Percentiles rank a stretch among this genome's conserved stretches.
phyloP scores from a whole-genome alignment of 352 stramenopile genomes.

The Pythium rhizo-oryzae region DNA sequence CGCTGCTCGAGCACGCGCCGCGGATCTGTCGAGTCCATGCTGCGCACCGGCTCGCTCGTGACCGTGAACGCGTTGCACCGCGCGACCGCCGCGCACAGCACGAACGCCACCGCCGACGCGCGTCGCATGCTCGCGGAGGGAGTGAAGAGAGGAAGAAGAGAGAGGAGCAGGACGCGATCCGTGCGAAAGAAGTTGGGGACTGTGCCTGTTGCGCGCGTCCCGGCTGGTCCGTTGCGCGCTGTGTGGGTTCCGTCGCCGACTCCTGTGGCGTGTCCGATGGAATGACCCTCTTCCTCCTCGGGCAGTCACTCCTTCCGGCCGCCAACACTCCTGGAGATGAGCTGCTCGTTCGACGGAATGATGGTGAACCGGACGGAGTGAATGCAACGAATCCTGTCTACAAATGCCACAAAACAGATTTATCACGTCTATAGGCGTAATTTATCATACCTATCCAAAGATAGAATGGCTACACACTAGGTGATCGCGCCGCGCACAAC shows the following conservation, averaged over 20 bases:
- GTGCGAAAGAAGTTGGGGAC: not conserved
- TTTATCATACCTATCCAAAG: conserved; percentile 13
- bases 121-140: not conserved
- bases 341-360: not conserved
- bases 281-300: not conserved
- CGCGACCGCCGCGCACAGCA: conserved; percentile 2
- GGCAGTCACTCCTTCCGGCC: too few species aligned
- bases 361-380: conserved; percentile 7
- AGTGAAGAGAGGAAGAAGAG: not conserved
- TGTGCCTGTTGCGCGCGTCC: not conserved
- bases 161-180: not conserved
- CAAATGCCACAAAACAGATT: not conserved
- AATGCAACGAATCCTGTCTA: conserved; percentile 5
- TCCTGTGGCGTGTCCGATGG: too few species aligned
- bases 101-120: not conserved
- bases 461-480: conserved; percentile 23
- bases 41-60: conserved; percentile 6
- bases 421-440: not conserved
- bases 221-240: not conserved
- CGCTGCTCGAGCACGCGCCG: conserved; percentile 21
- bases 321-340: conserved; percentile 9
- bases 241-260: too few species aligned
- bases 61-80: conserved; percentile 14
- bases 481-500: not conserved
- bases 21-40: not conserved